Evolutionary conservation across 1,139 yeast species (phyloP), one percentile per base, ranked within the genome.

Genomic region (Candida buenavistaensis): DNA sequence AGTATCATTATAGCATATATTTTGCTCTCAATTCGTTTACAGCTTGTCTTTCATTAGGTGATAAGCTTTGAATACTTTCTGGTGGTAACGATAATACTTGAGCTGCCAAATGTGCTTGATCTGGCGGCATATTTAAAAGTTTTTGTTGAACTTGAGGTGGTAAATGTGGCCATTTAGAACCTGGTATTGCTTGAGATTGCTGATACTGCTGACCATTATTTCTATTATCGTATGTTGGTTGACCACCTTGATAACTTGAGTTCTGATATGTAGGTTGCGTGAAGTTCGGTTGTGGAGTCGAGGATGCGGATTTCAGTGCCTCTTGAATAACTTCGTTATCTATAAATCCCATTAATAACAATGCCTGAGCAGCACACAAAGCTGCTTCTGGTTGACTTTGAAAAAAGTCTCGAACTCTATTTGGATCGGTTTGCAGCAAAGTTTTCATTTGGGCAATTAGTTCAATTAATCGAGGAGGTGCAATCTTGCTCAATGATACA

Each of bases 341-440:
- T 21, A 83, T 76, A 32, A 83, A 68, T 1, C 92, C 94, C 90
- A 83, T 82, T 31, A 82, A 64, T n/a, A 83, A 56, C 42, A 84
- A 63, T 3, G 88, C 85, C 53, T 84, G 92, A 0, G 89, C 78
- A 1, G 85, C 79, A 2, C 85, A 70, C 2, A 78, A 62, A 4
- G 88, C 82, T 30, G 82, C 61, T 33, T 77, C 71, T 3, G 83
- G 80, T 26, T 79, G 74, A 23, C 78, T 64, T 39, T 67, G 75
- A 40, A 80, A 66, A 28, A 78, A 67, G 28, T 77, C 80, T 10
- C 59, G 57, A 4, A 75, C 76, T 41, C 77, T 68, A 10, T 68
- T 64, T 2, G 76, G 66, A 28, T 73, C 71, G 20, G 80, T 72
- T 14, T 66, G 57, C 26, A 73, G 47, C 10, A 72, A 68, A 27